Conservation (phyloP, 371 early-diverging fungal species). For the Zychaea mexicana region DNA sequence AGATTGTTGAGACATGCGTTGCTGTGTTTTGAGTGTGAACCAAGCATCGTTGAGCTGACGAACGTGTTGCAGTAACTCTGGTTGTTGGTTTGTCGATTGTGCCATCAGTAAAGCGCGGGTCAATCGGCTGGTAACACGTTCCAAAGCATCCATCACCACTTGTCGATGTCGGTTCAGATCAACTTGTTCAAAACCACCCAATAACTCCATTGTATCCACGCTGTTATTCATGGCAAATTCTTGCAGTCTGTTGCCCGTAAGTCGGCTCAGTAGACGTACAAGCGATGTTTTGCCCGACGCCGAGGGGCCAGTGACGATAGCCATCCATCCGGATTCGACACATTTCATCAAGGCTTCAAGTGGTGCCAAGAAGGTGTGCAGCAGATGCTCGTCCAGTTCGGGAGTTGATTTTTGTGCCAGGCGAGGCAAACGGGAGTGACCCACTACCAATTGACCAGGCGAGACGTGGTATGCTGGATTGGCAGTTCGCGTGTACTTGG, state of each 20-base stretch:
- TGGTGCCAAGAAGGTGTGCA: conserved; percentile 69
- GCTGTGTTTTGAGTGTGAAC: conserved; percentile 41
- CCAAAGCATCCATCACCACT: conserved; percentile 48
- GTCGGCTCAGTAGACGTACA: conserved; percentile 78
- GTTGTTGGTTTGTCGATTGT: neutral
- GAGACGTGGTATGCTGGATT: conserved; percentile 47
- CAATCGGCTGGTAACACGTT: conserved; percentile 24
- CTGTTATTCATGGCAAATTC: conserved; percentile 95
- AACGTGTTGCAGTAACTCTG: conserved; percentile 21
- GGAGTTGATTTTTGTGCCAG: conserved; percentile 7
- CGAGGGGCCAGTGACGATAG: conserved; percentile 88
- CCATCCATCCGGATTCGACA: conserved; percentile 91
- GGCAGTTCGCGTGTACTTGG: conserved; percentile 40
- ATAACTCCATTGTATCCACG: conserved; percentile 93
- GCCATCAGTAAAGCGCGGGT: conserved; percentile 34
- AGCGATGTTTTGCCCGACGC: conserved; percentile 90
- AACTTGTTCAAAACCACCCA: conserved; percentile 98
- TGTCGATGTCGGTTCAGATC: conserved; percentile 83
- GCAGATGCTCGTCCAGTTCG: conserved; percentile 54
- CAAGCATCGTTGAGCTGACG: conserved; percentile 46
- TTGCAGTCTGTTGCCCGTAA: conserved; percentile 80
- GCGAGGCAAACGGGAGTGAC: conserved; percentile 68
- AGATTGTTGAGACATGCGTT: conserved; percentile 15
- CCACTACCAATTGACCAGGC: conserved; percentile 57
- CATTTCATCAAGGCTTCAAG: conserved; percentile 86